phyloP scores from a whole-genome alignment of 345 rosid species.

The Acer campestre region DNA sequence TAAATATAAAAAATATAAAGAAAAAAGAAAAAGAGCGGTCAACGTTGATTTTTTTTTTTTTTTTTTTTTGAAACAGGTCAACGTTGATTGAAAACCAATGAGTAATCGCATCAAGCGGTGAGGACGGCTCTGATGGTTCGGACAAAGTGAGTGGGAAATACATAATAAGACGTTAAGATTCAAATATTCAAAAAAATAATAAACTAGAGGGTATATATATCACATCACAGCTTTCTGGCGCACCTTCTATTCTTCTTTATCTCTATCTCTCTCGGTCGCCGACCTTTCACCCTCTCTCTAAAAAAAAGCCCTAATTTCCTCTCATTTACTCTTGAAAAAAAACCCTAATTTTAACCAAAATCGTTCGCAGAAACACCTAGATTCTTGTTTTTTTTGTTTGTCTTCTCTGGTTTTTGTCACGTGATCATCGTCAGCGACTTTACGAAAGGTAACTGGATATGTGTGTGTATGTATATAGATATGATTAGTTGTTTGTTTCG shows the following conservation, averaged over 20 bases:
- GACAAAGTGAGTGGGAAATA: conserved; percentile 16
- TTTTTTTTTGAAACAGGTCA: too few relatives aligned
- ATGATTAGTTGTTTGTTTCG: neutral
- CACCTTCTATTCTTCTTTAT: neutral
- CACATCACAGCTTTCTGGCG: neutral
- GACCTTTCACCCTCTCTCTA: neutral
- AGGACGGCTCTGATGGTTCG: neutral
- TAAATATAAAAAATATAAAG: too few relatives aligned
- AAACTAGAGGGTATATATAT: conserved; percentile 1
- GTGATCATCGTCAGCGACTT: conserved; percentile 8
- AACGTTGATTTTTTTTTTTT: too few relatives aligned
- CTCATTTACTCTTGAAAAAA: neutral
- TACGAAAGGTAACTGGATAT: neutral
- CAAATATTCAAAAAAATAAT: conserved; percentile 24
- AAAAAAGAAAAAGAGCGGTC: neutral
- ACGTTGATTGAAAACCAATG: neutral
- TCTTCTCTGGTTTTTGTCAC: neutral
- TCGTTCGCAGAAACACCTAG: neutral
- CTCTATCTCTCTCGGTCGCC: neutral
- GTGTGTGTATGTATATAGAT: neutral
- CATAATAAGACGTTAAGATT: conserved; percentile 29
- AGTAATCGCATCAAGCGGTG: neutral
- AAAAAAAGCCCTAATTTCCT: neutral
- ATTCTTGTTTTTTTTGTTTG: neutral
- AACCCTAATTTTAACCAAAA: neutral